Evolutionary conservation across 768 basidiomycete genomes (phyloP).

Genomic region (Tylopilus cervinicoccineus): DNA sequence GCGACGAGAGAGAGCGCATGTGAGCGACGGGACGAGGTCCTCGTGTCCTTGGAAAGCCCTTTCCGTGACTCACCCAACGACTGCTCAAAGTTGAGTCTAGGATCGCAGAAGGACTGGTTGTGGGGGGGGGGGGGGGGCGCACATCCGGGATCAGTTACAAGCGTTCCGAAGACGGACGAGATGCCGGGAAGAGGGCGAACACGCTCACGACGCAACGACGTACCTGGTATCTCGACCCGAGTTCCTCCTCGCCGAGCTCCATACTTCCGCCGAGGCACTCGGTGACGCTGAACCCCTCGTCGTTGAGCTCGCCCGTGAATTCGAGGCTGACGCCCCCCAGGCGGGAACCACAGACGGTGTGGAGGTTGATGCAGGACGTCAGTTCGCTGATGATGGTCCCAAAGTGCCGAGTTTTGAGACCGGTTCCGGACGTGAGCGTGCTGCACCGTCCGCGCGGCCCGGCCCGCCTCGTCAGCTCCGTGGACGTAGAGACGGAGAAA

Average conservation of each 20-base stretch:
- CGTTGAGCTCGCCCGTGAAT: constrained; percentile 87
- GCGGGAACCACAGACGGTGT: constrained; percentile 65
- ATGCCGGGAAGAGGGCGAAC: neutral
- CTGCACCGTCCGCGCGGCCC: constrained; percentile 37
- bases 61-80: constrained; percentile 65
- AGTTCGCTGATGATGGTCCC: constrained; percentile 87
- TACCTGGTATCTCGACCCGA: constrained; percentile 88
- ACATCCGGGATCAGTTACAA: neutral
- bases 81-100: constrained; percentile 90
- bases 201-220: too few relatives aligned
- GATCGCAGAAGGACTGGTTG: constrained; percentile 85
- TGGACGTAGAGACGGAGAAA: neutral
- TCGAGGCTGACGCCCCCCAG: constrained; percentile 86
- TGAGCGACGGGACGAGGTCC: neutral
- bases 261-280: constrained; percentile 97
- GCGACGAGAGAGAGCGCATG: too few relatives aligned
- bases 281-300: constrained; percentile 91
- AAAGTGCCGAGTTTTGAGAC: constrained; percentile 89
- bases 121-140: too few relatives aligned
- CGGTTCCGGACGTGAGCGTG: constrained; percentile 75
- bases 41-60: neutral
- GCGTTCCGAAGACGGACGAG: neutral
- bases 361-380: constrained; percentile 76
- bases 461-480: neutral
- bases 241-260: constrained; percentile 85